Evolutionary conservation across 23 red algal species (phyloP), one percentile per base, ranked within the genome.

Genomic region (Rhodosorus marinus): DNA sequence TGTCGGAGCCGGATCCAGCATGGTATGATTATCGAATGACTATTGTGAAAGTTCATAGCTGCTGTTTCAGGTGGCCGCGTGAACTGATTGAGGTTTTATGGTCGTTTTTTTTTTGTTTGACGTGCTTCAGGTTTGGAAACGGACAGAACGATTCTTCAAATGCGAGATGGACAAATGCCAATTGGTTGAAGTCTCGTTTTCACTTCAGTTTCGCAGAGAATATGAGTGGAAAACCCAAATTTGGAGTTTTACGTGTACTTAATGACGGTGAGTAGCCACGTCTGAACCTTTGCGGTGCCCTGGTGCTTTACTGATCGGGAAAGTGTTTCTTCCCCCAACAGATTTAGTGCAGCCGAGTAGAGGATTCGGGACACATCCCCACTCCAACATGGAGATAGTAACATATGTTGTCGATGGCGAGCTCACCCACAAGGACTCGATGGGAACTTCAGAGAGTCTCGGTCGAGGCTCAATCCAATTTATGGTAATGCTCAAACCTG

Each of bases 151-250:
- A 50, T 26, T 22, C 47, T 22, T 2, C 47, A 22, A 56, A 56
- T 32, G 29, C 52, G 52, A 28, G 52, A 28, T 56, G 52, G 52
- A 56, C 52, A 32, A 24, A 15, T 15, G 19, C 3, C 17, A 56
- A 56, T 32, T 56, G 52, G 52, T 32, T 56, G 20, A 15, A 24
- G n/a, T 24, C 20, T 32, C 19, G 19, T 24, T 56, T 56, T 32
- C 52, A 56, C 52, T 56, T 56, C 24, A 21, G 19, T 32, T 56
- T 56, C 35, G 52, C 52, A 8, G 52, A 56, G 24, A 33, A 56
- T 32, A 21, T 31, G 3, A 24, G 24, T 4, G 29, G 19, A 0
- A 56, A 56, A 17, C 20, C 19, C 20, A 21, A 15, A 8, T 56
- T 56, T 35, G 52, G 52, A 9, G 52, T 56, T 24, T 32, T 56